phyloP scores from a whole-genome alignment of 768 basidiomycete genomes.

The Chalciporus sphaerocephalus region DNA sequence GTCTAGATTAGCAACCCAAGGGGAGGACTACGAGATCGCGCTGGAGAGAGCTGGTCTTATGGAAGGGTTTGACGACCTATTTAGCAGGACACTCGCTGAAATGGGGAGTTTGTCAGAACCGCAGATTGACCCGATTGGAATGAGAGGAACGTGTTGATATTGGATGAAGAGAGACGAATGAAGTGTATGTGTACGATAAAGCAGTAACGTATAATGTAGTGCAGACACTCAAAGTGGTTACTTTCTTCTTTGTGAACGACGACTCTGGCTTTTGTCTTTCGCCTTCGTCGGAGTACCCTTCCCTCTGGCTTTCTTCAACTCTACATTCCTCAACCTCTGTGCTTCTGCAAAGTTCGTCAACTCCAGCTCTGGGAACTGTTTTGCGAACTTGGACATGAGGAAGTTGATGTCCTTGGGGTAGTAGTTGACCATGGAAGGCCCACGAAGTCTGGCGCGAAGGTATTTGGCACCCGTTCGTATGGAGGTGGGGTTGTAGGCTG shows the following conservation, averaged over 20 bases:
- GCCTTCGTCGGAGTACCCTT: conserved; percentile 84
- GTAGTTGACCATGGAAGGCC: conserved; percentile 82
- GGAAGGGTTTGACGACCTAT: conserved; percentile 61
- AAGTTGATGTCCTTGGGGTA: conserved; percentile 66
- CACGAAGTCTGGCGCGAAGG: conserved; percentile 73
- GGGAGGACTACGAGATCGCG: conserved; percentile 31
- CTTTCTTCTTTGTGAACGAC: conserved; percentile 44
- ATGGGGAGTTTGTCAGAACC: conserved; percentile 44
- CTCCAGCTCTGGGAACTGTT: conserved; percentile 52
- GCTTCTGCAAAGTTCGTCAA: conserved; percentile 64
- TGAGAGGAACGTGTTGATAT: conserved; percentile 20
- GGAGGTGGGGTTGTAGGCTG: conserved; percentile 79
- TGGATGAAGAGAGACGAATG: not conserved
- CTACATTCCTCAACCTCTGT: conserved; percentile 64
- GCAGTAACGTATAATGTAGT: conserved; percentile 1
- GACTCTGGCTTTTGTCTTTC: conserved; percentile 55
- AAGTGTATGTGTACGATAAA: not conserved
- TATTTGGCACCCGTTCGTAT: conserved; percentile 90
- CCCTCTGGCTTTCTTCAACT: conserved; percentile 65
- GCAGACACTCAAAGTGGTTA: conserved; percentile 13
- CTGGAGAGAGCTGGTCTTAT: conserved; percentile 53
- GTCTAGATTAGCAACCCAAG: conserved; percentile 25
- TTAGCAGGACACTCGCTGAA: conserved; percentile 55
- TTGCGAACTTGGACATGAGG: conserved; percentile 47
- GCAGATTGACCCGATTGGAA: conserved; percentile 18